Percentiles rank a stretch among this genome's conserved stretches.
phyloP scores from a whole-genome alignment of 192 early-diverging fungal species.

The Linderina pennispora region DNA sequence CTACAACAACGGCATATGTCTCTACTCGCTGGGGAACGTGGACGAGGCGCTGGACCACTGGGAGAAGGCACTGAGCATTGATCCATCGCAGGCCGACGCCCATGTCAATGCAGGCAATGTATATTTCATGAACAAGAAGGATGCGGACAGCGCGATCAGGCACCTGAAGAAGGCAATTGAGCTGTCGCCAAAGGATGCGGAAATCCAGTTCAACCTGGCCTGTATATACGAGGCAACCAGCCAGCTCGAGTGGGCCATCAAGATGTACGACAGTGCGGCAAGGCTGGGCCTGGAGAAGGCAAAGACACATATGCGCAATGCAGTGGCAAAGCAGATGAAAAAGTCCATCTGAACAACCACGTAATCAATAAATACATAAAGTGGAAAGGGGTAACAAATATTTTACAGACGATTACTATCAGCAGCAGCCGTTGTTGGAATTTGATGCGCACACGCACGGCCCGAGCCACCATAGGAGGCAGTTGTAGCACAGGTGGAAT shows the following conservation, averaged over 20 bases:
- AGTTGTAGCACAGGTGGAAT: conserved; percentile 32
- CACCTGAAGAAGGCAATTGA: conserved; percentile 54
- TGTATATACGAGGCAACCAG: conserved; percentile 58
- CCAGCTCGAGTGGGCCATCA: conserved; percentile 51
- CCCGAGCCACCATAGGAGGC: conserved; percentile 28
- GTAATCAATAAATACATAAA: not conserved
- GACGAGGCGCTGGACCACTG: conserved; percentile 54
- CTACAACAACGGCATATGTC: conserved; percentile 30
- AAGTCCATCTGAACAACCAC: not conserved
- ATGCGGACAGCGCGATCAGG: conserved; percentile 39
- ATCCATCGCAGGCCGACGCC: conserved; percentile 53
- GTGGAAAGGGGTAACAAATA: no score
- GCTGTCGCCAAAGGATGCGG: conserved; percentile 60
- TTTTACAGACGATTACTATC: not conserved
- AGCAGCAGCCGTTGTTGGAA: not conserved
- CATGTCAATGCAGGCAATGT: conserved; percentile 67
- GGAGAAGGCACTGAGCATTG: conserved; percentile 49
- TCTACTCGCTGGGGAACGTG: conserved; percentile 44
- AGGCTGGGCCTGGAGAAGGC: conserved; percentile 50
- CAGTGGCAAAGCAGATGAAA: conserved; percentile 31
- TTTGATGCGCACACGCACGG: conserved; percentile 22
- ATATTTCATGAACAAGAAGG: conserved; percentile 46
- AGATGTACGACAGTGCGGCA: conserved; percentile 49
- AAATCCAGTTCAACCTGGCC: conserved; percentile 59
- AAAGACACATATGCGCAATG: conserved; percentile 52